Percentiles rank a stretch among this genome's conserved stretches.
These are phyloP conservation scores for bread wheat (Triticum aestivum) DNA, from an alignment of 176 grass and related monocot genomes.

Conservation along the genomic window IWGSC_CS_RefSeq_v2.1 NC_057808.1:507513493-507513992, in stretches of 20 bases:
- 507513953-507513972: conserved; percentile 31
- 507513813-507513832: background rate
- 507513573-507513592: conserved; percentile 22
- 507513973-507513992: conserved; percentile 40
- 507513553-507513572: background rate
- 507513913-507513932: conserved; percentile 23
- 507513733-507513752: background rate
- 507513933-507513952: conserved; percentile 43
- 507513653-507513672: background rate
- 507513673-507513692: background rate
- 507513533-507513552: background rate
- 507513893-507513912: conserved; percentile 38
- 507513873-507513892: conserved; percentile 34
- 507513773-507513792: conserved; percentile 9
- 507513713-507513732: background rate
- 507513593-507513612: background rate
- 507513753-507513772: conserved; percentile 18
- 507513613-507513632: conserved; percentile 20
- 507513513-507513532: background rate
- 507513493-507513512: background rate
- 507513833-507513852: conserved; percentile 24
- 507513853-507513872: conserved; percentile 49
- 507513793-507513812: background rate
- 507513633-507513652: background rate
- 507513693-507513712: background rate